phyloP scores from a whole-genome alignment of 2,329 filamentous ascomycete species.

The Aspergillus hiratsukae region DNA sequence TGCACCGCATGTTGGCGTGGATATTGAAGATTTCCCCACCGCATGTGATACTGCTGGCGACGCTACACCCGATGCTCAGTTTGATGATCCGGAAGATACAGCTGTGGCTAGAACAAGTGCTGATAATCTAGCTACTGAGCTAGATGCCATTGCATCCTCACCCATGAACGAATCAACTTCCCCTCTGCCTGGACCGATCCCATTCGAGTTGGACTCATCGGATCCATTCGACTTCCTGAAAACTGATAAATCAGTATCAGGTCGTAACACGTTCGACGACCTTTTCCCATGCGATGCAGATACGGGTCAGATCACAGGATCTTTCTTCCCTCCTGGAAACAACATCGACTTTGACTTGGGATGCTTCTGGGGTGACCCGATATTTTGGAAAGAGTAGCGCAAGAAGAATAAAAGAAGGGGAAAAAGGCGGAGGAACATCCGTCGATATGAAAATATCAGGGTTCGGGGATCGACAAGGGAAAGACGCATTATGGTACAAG shows the following conservation, averaged over 20 bases:
- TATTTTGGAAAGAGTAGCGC: slow-evolving; percentile 15
- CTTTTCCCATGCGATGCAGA: slow-evolving; percentile 32
- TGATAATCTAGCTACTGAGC: slow-evolving; percentile 14
- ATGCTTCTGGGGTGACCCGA: slow-evolving; percentile 29
- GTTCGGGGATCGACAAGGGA: not conserved
- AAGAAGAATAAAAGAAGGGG: not conserved
- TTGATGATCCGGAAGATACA: slow-evolving; percentile 15
- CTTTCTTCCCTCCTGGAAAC: slow-evolving; percentile 30
- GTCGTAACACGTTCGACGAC: slow-evolving; percentile 24
- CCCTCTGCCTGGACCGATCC: slow-evolving; percentile 14
- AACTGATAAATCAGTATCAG: slow-evolving; percentile 22
- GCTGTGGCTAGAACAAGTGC: slow-evolving; percentile 2
- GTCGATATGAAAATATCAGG: not conserved
- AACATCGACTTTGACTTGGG: slow-evolving; percentile 30
- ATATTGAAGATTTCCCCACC: slow-evolving; percentile 27
- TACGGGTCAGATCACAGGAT: slow-evolving; percentile 35
- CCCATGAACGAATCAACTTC: slow-evolving; percentile 22
- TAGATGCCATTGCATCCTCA: slow-evolving; percentile 20
- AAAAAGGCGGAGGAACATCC: not conserved
- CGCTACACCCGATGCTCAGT: slow-evolving; percentile 12
- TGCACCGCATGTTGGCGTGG: slow-evolving; percentile 27
- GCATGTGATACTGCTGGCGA: slow-evolving; percentile 21
- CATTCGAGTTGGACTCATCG: slow-evolving; percentile 18
- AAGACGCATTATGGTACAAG: not conserved
- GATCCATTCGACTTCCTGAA: slow-evolving; percentile 26